phyloP scores from a whole-genome alignment of 177 flowering plant species.

The Tripterygium wilfordii region DNA sequence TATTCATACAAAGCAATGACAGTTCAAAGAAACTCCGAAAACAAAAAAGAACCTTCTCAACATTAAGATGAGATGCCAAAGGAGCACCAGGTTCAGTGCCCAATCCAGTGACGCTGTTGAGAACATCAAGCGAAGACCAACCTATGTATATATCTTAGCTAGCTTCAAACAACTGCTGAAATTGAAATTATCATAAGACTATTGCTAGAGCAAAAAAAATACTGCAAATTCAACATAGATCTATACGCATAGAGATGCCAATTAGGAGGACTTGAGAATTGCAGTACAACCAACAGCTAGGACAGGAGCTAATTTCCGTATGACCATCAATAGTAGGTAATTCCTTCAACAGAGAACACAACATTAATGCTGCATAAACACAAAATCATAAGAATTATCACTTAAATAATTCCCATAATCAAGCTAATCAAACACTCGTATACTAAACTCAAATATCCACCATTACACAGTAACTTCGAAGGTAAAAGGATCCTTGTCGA shows the following conservation, averaged over 20 bases:
- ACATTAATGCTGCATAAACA: too few relatives aligned
- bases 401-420: too few relatives aligned
- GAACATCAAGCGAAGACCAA: constrained; percentile 93
- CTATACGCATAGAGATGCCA: constrained; percentile 74
- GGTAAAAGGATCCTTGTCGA: too few relatives aligned
- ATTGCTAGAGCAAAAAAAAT: background rate
- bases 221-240: background rate
- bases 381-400: too few relatives aligned
- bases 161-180: constrained; percentile 93
- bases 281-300: constrained; percentile 98
- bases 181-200: constrained; percentile 2
- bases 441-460: too few relatives aligned
- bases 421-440: too few relatives aligned
- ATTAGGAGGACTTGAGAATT: constrained; percentile 88
- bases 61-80: constrained; percentile 87
- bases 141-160: constrained; percentile 78
- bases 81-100: constrained; percentile 98
- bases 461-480: too few relatives aligned
- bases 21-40: too few relatives aligned
- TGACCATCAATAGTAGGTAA: constrained; percentile 90
- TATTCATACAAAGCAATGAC: background rate
- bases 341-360: constrained; percentile 52
- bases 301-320: constrained; percentile 99
- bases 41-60: constrained; percentile 73
- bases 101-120: constrained; percentile 82